Evolutionary conservation across 805 yeast species (phyloP).

Genomic region (Candida multigemmis): DNA sequence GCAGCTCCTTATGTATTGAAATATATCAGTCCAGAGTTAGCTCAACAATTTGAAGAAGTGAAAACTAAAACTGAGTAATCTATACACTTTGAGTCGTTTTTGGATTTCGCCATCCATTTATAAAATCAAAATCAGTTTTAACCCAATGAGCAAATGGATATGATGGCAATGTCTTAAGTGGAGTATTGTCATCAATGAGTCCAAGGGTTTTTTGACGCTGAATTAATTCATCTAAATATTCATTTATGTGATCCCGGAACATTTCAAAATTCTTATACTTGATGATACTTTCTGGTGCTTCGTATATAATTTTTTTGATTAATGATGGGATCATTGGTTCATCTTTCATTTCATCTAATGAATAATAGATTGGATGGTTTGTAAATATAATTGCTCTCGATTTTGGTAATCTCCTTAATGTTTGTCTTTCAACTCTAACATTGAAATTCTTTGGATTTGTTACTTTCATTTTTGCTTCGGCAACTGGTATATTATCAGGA

Average conservation of each 20-base stretch:
- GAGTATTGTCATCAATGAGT: conserved; percentile 44
- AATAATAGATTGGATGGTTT: conserved; percentile 70
- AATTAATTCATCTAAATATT: conserved; percentile 49
- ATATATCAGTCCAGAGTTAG: conserved; percentile 26
- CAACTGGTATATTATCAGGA: conserved; percentile 33
- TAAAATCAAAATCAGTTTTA: conserved; percentile 28
- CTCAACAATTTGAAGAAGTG: conserved; percentile 18
- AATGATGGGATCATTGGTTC: conserved; percentile 76
- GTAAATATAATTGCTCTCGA: conserved; percentile 61
- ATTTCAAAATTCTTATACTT: conserved; percentile 55
- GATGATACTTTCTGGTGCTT: conserved; percentile 58
- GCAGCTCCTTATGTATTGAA: conserved; percentile 21
- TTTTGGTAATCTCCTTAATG: conserved; percentile 58
- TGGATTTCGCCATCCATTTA: conserved; percentile 18
- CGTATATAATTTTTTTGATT: conserved; percentile 50
- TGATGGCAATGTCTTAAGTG: conserved; percentile 46
- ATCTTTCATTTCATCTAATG: conserved; percentile 71
- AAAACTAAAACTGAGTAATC: conserved; percentile 6
- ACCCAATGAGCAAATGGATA: conserved; percentile 61
- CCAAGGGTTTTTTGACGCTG: conserved; percentile 51
- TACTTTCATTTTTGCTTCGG: conserved; percentile 15
- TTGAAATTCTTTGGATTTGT: conserved; percentile 47
- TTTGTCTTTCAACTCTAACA: conserved; percentile 67
- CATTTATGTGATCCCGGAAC: conserved; percentile 50
- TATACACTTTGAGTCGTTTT: conserved; percentile 10